Percentiles rank a stretch among this genome's conserved stretches.
Evolutionary conservation across 1,284 basidiomycete species (phyloP).

Genomic region (Exobasidium rhododendri): DNA sequence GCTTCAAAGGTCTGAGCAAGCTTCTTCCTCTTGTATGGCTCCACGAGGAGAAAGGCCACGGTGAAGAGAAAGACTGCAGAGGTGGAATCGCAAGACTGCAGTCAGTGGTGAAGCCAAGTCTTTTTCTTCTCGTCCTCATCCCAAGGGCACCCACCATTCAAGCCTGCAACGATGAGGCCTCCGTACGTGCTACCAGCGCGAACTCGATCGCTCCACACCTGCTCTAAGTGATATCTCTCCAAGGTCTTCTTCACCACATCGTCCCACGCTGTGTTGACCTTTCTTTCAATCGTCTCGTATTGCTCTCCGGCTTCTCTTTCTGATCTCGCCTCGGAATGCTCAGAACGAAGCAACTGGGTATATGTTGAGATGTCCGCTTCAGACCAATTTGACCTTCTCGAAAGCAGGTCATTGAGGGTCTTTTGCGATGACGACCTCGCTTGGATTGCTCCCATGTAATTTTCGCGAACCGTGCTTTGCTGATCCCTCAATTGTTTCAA

Average conservation of each 20-base stretch:
- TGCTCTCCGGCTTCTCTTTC: conserved; percentile 31
- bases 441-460: conserved; percentile 37
- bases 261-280: conserved; percentile 41
- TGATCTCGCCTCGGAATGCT: conserved; percentile 34
- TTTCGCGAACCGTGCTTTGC: conserved; percentile 23
- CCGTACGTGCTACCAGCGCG: conserved; percentile 41
- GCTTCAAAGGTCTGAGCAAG: conserved; percentile 49
- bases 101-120: too few relatives aligned
- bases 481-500: conserved; percentile 20
- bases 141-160: conserved; percentile 34
- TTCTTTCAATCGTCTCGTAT: conserved; percentile 33
- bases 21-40: conserved; percentile 52
- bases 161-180: conserved; percentile 36
- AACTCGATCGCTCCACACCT: conserved; percentile 50
- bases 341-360: conserved; percentile 42
- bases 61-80: conserved; percentile 41
- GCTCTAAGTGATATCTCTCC: conserved; percentile 51
- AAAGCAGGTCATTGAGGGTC: conserved; percentile 45
- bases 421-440: conserved; percentile 34
- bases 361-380: conserved; percentile 42
- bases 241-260: conserved; percentile 43
- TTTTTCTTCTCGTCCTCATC: background rate
- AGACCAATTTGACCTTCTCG: conserved; percentile 42
- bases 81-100: background rate
- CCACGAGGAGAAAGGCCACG: conserved; percentile 47